phyloP scores from a whole-genome alignment of 202 grass and related monocot genomes.

The Zizania palustris region DNA sequence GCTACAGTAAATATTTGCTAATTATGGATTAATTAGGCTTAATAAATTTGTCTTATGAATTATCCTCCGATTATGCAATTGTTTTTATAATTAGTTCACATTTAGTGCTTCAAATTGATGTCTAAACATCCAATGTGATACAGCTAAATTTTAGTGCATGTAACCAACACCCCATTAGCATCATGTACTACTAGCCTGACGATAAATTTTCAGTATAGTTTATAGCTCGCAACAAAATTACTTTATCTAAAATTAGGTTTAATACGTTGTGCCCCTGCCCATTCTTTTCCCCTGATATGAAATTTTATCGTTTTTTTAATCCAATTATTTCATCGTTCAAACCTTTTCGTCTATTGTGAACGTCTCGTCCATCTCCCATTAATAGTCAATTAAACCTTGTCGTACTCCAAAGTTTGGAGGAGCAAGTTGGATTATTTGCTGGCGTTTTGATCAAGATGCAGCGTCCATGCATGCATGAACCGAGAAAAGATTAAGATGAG shows the following conservation, averaged over 20 bases:
- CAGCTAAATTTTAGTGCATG: too few relatives aligned
- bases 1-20: too few relatives aligned
- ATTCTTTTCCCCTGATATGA: background rate
- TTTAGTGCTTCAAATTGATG: too few relatives aligned
- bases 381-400: background rate
- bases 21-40: too few relatives aligned
- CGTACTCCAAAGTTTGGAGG: background rate
- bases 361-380: background rate
- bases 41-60: too few relatives aligned
- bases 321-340: background rate
- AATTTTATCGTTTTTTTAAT: background rate
- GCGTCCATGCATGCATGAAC: background rate
- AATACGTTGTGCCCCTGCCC: background rate
- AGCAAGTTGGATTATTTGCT: background rate
- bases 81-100: too few relatives aligned
- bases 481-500: background rate
- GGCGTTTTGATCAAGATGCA: background rate
- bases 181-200: too few relatives aligned
- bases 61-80: too few relatives aligned
- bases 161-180: too few relatives aligned
- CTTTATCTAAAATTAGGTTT: background rate
- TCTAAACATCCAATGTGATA: too few relatives aligned
- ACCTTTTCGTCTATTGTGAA: background rate
- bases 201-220: background rate
- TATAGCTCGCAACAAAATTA: background rate